Evolutionary conservation across 495 filamentous ascomycete genomes (phyloP), one percentile per base, ranked within the genome.

Genomic region (Trichoderma erinaceum): DNA sequence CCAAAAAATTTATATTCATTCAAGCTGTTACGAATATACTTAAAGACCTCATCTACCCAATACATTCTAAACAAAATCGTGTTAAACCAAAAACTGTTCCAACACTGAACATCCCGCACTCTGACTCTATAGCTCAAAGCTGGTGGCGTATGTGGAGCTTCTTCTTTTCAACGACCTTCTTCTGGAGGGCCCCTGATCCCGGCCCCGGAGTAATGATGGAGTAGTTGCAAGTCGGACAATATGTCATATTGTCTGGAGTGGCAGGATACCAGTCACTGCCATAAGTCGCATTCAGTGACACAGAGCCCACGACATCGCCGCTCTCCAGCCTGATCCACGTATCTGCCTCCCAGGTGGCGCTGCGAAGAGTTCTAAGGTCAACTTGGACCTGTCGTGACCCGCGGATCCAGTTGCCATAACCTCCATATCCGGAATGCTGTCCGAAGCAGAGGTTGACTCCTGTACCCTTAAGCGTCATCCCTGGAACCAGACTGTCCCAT

Each of bases 381-480:
- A 90, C 73, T 0, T 80, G 70, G 10, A 91, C 75, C 68, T 89
- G 86, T 7, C 90, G 77, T 13, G 80, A 79, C 0, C 89, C 89
- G 0, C 89, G 81, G 10, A 81, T 82, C 81, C 85, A 87, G 67
- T 77, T 80, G 0, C 88, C 87, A 69, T 92, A 92, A 0, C 90
- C 90, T 0, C 89, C 89, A 67, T 90, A 92, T 8, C 90, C 89
- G 0, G 82, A 83, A 68, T 89, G 88, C 67, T 87, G 84, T n/a
- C 87, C 85, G 70, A 90, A 91, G 71, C 90, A 92, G 63, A 91
- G 72, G 68, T 82, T 76, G 4, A 82, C 70, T 38, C 75, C 73
- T 64, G 74, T 79, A 8, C 78, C 77, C 63, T 64, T 69, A 41
- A 76, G 72, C 1, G 66, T 68, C 72, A 78, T 73, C 41, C 73